Percentiles rank a stretch among this genome's conserved stretches.
phyloP scores from a whole-genome alignment of 2,329 filamentous ascomycete genomes.

The Monosporascus sp. region DNA sequence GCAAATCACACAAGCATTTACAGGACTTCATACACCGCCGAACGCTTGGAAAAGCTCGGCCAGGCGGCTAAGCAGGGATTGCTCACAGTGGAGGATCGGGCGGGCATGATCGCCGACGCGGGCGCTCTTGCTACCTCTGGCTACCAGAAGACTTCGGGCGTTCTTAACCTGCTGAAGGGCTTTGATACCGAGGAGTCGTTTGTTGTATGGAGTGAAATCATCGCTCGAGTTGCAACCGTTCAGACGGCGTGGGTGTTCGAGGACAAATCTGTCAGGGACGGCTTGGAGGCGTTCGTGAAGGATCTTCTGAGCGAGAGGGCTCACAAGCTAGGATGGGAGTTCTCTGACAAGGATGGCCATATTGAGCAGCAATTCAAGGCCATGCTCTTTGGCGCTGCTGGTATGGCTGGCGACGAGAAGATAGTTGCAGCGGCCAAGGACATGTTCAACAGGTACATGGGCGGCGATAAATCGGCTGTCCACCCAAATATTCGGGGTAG shows the following conservation, averaged over 20 bases:
- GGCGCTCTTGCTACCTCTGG: conserved; percentile 84
- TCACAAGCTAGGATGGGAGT: conserved; percentile 83
- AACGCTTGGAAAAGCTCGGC: conserved; percentile 81
- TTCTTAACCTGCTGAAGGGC: conserved; percentile 78
- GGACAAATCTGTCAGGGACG: conserved; percentile 65
- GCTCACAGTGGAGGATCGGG: conserved; percentile 81
- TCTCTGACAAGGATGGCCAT: conserved; percentile 79
- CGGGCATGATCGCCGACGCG: conserved; percentile 91
- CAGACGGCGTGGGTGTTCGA: conserved; percentile 87
- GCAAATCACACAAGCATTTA: conserved; percentile 92
- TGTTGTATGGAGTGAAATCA: conserved; percentile 92
- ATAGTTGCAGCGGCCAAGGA: conserved; percentile 78
- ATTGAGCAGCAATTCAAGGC: conserved; percentile 93
- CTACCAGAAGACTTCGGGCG: conserved; percentile 87
- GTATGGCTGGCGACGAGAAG: conserved; percentile 71
- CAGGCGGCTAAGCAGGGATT: conserved; percentile 76
- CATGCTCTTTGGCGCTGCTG: conserved; percentile 80
- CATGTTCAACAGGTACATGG: conserved; percentile 82
- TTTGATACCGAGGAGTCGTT: conserved; percentile 84
- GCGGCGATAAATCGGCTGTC: conserved; percentile 73
- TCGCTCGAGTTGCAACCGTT: conserved; percentile 70
- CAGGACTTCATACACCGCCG: conserved; percentile 79
- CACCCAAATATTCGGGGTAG: conserved; percentile 87
- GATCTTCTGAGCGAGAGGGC: conserved; percentile 73
- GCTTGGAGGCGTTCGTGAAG: conserved; percentile 77